Conservation (phyloP, 2,329 filamentous ascomycete species). For the Colletotrichum cereale region DNA sequence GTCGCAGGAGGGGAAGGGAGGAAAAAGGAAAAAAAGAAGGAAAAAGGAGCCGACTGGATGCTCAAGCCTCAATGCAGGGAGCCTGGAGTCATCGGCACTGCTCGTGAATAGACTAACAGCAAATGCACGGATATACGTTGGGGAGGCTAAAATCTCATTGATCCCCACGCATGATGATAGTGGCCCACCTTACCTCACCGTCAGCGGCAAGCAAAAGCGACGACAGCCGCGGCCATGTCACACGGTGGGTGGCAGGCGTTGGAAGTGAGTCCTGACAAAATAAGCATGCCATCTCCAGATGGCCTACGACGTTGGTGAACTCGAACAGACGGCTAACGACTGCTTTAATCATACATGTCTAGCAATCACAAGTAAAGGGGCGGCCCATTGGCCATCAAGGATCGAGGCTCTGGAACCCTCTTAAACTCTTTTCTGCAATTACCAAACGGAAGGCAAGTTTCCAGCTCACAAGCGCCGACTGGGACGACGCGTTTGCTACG, state of each 20-base stretch:
- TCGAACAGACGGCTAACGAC: neutral
- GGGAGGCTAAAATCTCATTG: slow-evolving; percentile 13
- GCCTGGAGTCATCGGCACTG: slow-evolving; percentile 11
- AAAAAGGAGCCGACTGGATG: neutral
- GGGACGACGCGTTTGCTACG: slow-evolving; percentile 27
- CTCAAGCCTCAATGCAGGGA: slow-evolving; percentile 38
- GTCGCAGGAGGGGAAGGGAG: neutral
- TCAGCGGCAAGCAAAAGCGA: slow-evolving; percentile 18
- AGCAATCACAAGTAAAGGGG: slow-evolving; percentile 38
- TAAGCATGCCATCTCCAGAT: slow-evolving; percentile 26
- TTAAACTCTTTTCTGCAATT: neutral
- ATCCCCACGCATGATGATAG: slow-evolving; percentile 10
- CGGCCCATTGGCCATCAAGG: slow-evolving; percentile 2
- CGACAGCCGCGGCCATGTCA: neutral
- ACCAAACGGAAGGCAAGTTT: slow-evolving; percentile 4
- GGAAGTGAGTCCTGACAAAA: slow-evolving; percentile 29
- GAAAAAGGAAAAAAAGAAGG: no score
- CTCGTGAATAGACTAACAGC: slow-evolving; percentile 30
- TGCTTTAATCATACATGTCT: slow-evolving; percentile 23
- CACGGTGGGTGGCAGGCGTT: neutral
- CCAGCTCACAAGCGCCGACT: slow-evolving; percentile 18
- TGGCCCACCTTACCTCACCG: slow-evolving; percentile 15
- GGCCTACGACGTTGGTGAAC: neutral
- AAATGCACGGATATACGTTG: slow-evolving; percentile 35
- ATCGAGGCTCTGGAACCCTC: slow-evolving; percentile 11